These are phyloP conservation scores for Lachancea dasiensis DNA, from an alignment of 805 yeast species.

Conservation along the genomic window DNA sequence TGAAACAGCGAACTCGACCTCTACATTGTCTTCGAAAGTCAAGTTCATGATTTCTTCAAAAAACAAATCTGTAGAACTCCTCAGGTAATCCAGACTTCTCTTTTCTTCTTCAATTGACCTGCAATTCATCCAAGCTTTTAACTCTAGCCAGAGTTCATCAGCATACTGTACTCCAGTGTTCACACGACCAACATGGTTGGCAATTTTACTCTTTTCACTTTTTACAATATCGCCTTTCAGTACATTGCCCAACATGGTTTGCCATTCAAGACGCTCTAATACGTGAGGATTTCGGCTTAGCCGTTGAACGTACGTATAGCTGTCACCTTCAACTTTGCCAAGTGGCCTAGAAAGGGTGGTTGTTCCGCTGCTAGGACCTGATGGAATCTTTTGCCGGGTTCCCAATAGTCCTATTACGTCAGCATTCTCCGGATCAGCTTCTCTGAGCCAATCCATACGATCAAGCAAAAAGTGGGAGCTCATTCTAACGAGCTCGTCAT, in stretches of 20 bases:
- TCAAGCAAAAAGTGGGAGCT: conserved; percentile 23
- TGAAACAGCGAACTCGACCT: conserved; percentile 35
- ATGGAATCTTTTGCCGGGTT: conserved; percentile 4
- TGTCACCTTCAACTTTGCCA: conserved; percentile 1
- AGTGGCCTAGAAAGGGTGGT: background rate
- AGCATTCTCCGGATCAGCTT: conserved; percentile 39
- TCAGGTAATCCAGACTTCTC: conserved; percentile 56
- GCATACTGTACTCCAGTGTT: conserved; percentile 24
- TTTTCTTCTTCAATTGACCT: conserved; percentile 75
- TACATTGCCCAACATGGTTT: conserved; percentile 83
- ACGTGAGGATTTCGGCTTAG: conserved; percentile 36
- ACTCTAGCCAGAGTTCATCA: conserved; percentile 72
- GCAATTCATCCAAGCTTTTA: conserved; percentile 75
- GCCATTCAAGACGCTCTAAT: conserved; percentile 89
- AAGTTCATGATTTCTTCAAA: conserved; percentile 64
- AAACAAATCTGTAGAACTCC: conserved; percentile 67
- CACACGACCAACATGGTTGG: conserved; percentile 36
- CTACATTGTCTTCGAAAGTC: conserved; percentile 42
- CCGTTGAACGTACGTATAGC: conserved; percentile 9
- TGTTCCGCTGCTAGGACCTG: conserved; percentile 4
- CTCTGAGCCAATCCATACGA: conserved; percentile 31
- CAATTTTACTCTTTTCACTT: conserved; percentile 78
- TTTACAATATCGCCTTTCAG: conserved; percentile 92
- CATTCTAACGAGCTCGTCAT: conserved; percentile 23
- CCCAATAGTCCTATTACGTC: conserved; percentile 12